Base-by-base conservation (phyloP, 495 filamentous ascomycete genomes). In the Hapsidospora chrysogenum region DNA sequence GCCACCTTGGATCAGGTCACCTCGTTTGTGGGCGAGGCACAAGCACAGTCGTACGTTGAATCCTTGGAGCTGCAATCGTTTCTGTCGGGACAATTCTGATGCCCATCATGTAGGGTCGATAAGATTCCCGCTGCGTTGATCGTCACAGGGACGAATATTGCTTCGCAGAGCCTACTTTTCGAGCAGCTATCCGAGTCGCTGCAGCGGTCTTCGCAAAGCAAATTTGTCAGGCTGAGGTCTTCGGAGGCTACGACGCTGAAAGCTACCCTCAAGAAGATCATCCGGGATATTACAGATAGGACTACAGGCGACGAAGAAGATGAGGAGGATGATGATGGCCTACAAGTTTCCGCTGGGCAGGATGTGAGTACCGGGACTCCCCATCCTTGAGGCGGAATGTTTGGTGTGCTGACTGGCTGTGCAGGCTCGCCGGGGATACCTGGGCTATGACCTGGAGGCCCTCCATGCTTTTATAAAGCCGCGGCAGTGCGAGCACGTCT, bases 371-470 rank as follows among this genome's bases (percentile, higher is more conserved):
- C 27, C 19, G n/a, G n/a, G n/a, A n/a, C n/a, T n/a, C n/a, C 31
- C n/a, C n/a, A n/a, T n/a, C n/a, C n/a, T n/a, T n/a, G n/a, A n/a
- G n/a, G n/a, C n/a, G n/a, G n/a, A n/a, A n/a, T n/a, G n/a, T n/a
- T n/a, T n/a, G n/a, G n/a, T n/a, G n/a, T n/a, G n/a, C n/a, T n/a
- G n/a, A n/a, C n/a, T n/a, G n/a, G n/a, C n/a, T n/a, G 79, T 70
- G 74, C 29, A 31, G 15, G 14, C 14, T 31, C 10, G 72, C 1
- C 67, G 70, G 20, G 78, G 76, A 57, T 69, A 84, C 31, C 66
- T 96, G n/a, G 80, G 79, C 41, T 96, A 96, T 47, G 92, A 96
- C 48, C 63, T 96, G 9, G 77, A 87, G 43, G 67, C 80, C n/a
- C 63, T 97, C 6, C 57, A 76, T 37, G 71, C 75, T 19, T 63